A percentile compares a stretch with the other conserved stretches of the same genome.
These are phyloP conservation scores for Calonectria henricotiae DNA, from an alignment of 2,329 filamentous ascomycete genomes.

Conservation along the genomic window DNA sequence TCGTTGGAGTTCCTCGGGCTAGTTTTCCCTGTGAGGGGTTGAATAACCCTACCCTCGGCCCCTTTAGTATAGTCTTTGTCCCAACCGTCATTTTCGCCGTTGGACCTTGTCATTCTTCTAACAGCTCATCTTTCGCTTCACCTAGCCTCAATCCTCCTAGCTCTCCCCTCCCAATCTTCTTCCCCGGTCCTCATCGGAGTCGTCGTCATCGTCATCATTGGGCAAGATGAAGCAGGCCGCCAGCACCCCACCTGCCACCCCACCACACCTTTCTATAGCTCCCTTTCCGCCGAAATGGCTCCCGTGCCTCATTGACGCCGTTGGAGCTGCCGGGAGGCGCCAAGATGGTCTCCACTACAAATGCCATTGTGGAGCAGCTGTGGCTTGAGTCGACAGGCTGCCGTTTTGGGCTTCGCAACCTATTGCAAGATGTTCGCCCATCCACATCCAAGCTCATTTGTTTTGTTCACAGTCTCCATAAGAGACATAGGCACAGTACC, in stretches of 20 bases:
- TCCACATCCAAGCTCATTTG: slow-evolving; percentile 17
- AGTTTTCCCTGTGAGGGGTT: slow-evolving; percentile 2
- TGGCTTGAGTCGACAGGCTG: slow-evolving; percentile 34
- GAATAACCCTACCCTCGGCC: background rate
- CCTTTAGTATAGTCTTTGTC: background rate
- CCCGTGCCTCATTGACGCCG: slow-evolving; percentile 29
- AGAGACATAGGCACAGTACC: slow-evolving; percentile 17
- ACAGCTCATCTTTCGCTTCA: slow-evolving; percentile 26
- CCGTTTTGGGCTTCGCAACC: slow-evolving; percentile 12
- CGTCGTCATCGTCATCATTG: slow-evolving; percentile 36
- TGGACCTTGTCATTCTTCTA: background rate
- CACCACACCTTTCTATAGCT: slow-evolving; percentile 31
- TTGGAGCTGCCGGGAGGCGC: slow-evolving; percentile 35
- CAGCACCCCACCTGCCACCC: slow-evolving; percentile 30
- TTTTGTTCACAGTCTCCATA: slow-evolving; percentile 4
- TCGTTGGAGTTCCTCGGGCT: slow-evolving; percentile 13
- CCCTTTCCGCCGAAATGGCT: slow-evolving; percentile 31
- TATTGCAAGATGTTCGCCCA: background rate
- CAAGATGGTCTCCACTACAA: slow-evolving; percentile 31
- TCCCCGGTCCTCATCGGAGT: slow-evolving; percentile 27
- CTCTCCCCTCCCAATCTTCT: slow-evolving; percentile 26
- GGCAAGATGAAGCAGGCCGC: slow-evolving; percentile 29
- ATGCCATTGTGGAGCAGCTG: slow-evolving; percentile 26
- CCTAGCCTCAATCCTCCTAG: slow-evolving; percentile 18
- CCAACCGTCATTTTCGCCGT: background rate